Base-by-base conservation (phyloP, 2,329 filamentous ascomycete genomes). In the Westerdykella aurantiaca region DNA sequence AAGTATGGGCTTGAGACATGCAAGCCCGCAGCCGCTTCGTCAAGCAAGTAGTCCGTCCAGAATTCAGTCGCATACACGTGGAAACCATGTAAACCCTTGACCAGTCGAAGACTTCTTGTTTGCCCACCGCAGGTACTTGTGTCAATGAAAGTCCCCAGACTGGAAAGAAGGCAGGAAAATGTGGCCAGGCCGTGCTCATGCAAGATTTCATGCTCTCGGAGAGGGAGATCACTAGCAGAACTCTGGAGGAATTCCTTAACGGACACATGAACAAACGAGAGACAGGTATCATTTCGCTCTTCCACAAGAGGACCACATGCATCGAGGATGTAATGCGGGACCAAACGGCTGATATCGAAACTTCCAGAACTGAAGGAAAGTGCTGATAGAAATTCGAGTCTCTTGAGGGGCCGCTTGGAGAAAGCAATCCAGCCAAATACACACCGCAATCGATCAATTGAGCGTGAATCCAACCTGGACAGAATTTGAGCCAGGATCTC, bases 41-140 rank as follows among this genome's bases (percentile, higher is more conserved):
- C 23, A 4, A 52, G 37, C 3, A 55, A 17, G 34, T 51, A 51
- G 5, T 52, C 49, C 2, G 41, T 41, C 52, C 52, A 55, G 31
- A 44, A 48, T 38, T 52, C 49, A 5, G 44, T 47, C 1, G 52
- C 43, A 37, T 55, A 55, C 5, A 50, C 31, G 38, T 52, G 45
- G 14, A 55, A 38, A n/a, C 41, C 47, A 42, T 55, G 47, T 3
- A 55, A 17, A 6, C 52, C 49, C 41, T 44, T 49, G 14, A 50
- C 40, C n/a, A 52, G 37, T 14, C 44, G 44, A 22, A 52, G 41
- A 17, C 35, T 33, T 34, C 39, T 31, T 4, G 31, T 29, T 7
- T 40, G 29, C 18, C 47, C 23, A 14, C 42, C 16, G 23, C 31
- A 45, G 4, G 25, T 29, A 29, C 9, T 29, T 9, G 22, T n/a